A percentile compares a stretch with the other conserved stretches of the same genome.
These are phyloP conservation scores for Cymbidium sinense DNA, from an alignment of 106 monocot genomes.

Conservation along the genomic window DNA sequence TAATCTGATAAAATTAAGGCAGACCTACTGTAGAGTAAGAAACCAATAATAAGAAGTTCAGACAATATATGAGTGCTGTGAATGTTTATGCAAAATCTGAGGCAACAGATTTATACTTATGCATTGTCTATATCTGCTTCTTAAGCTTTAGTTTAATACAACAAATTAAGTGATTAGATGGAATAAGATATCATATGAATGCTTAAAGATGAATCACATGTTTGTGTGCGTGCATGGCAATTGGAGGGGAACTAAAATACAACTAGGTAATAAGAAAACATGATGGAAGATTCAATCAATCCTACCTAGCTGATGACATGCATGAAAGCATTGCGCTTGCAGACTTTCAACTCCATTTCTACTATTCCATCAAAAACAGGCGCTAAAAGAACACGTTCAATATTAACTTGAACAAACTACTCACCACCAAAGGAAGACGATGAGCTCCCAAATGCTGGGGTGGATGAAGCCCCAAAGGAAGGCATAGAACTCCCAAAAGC, in stretches of 20 bases:
- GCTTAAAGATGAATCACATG: not conserved
- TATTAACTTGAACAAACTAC: not conserved
- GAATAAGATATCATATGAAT: not conserved
- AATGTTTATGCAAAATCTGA: not conserved
- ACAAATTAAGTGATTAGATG: not conserved
- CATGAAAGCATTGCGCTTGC: not conserved
- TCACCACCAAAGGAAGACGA: conserved; percentile 61
- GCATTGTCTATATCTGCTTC: not conserved
- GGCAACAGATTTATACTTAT: not conserved
- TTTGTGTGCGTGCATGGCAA: not conserved
- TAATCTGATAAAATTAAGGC: not conserved
- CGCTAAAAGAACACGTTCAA: not conserved
- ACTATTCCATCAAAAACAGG: conserved; percentile 2
- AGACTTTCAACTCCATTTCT: not conserved
- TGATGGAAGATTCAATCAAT: not conserved
- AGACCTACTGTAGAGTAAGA: not conserved
- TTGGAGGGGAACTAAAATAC: not conserved
- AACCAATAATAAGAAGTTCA: not conserved
- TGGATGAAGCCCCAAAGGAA: conserved; percentile 60
- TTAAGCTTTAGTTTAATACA: not conserved
- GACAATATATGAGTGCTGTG: not conserved
- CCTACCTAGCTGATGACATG: not conserved
- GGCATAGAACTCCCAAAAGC: conserved; percentile 54
- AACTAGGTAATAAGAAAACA: not conserved
- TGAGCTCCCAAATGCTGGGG: conserved; percentile 60